Conservation (phyloP, 805 yeast genomes). For the Yarrowia sp. region DNA sequence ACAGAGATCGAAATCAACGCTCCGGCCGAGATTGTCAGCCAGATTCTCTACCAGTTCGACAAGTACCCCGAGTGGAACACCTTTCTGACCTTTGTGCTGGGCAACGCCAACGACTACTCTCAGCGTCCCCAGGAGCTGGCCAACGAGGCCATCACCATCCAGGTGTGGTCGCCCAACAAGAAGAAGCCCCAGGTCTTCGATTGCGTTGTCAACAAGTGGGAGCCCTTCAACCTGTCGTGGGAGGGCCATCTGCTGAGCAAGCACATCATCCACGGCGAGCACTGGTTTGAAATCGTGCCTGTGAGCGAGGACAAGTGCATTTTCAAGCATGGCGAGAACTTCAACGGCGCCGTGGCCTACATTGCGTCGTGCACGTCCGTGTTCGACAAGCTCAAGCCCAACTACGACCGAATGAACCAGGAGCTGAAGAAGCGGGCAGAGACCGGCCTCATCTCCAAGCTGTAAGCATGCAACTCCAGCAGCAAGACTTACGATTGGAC, state of each 20-base stretch:
- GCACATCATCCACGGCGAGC: constrained; percentile 32
- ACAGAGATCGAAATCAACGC: constrained; percentile 35
- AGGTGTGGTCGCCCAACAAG: neutral
- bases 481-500: neutral
- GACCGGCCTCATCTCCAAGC: constrained; percentile 1
- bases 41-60: constrained; percentile 32
- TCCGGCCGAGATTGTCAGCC: constrained; percentile 29
- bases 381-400: constrained; percentile 14
- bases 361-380: neutral
- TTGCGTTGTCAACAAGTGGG: constrained; percentile 2
- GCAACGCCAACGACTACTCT: constrained; percentile 10
- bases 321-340: constrained; percentile 36
- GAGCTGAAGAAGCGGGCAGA: constrained; percentile 30
- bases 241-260: constrained; percentile 10
- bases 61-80: constrained; percentile 36
- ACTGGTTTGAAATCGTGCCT: constrained; percentile 35
- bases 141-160: constrained; percentile 21
- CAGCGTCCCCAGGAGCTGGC: constrained; percentile 15
- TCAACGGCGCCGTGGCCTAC: constrained; percentile 17
- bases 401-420: constrained; percentile 32
- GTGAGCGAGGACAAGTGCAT: constrained; percentile 20
- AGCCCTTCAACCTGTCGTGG: constrained; percentile 30
- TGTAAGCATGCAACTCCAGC: neutral
- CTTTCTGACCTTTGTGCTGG: constrained; percentile 15
- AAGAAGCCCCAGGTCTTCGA: constrained; percentile 19